These are phyloP conservation scores for Claviceps sorghi DNA, from an alignment of 2,329 filamentous ascomycete genomes.

Conservation along the genomic window DNA sequence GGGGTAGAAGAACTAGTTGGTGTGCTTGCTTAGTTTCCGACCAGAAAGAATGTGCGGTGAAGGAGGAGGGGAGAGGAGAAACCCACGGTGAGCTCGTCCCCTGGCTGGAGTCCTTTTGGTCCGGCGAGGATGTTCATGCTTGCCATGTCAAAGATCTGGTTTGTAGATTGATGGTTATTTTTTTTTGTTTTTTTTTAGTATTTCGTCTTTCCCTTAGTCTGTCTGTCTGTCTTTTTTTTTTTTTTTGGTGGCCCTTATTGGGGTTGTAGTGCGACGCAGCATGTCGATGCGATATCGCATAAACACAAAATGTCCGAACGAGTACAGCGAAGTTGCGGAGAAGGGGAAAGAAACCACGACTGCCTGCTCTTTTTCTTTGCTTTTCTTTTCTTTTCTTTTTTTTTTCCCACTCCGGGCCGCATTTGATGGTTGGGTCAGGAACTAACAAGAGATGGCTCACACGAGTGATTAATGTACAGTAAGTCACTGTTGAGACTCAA, in stretches of 20 bases:
- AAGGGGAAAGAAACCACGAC: not conserved
- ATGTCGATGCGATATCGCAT: not conserved
- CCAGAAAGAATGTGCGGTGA: not conserved
- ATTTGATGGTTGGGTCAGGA: not conserved
- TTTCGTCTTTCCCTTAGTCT: not conserved
- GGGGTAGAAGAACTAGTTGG: slow-evolving; percentile 52
- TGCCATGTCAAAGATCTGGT: slow-evolving; percentile 47
- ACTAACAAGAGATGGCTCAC: slow-evolving; percentile 49
- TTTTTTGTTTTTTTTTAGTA: not conserved
- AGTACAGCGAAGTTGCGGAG: not conserved
- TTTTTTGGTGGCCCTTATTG: not conserved
- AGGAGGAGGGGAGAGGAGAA: not conserved
- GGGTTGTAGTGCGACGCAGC: not conserved
- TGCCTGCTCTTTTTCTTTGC: no score
- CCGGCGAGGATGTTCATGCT: slow-evolving; percentile 43
- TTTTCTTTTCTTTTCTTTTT: no score
- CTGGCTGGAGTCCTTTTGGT: slow-evolving; percentile 36
- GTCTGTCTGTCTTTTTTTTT: not conserved
- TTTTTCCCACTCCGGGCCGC: no score
- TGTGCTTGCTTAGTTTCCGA: not conserved
- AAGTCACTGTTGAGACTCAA: slow-evolving; percentile 51
- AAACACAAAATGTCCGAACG: no score
- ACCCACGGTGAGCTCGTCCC: slow-evolving; percentile 43
- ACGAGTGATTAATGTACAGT: slow-evolving; percentile 55
- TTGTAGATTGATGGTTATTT: not conserved